A percentile compares a stretch with the other conserved stretches of the same genome.
Evolutionary conservation across 2,329 filamentous ascomycete genomes (phyloP).

Genomic region (Phyllachora maydis): DNA sequence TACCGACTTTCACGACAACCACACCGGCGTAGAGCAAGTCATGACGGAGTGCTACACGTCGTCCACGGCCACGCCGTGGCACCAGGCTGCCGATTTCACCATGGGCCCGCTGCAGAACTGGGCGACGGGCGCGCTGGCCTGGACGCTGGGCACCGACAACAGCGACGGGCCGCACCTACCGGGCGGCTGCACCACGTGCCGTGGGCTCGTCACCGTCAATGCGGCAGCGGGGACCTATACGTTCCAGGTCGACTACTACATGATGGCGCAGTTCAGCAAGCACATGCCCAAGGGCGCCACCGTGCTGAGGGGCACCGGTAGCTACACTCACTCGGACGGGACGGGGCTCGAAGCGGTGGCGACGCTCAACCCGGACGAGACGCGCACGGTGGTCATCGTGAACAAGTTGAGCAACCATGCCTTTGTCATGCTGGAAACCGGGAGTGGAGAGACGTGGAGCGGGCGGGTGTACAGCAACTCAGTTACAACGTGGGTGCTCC

Average conservation of each 20-base stretch:
- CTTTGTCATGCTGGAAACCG: constrained; percentile 15
- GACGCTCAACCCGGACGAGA: constrained; percentile 21
- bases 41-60: constrained; percentile 27
- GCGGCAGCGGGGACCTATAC: constrained; percentile 18
- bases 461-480: constrained; percentile 13
- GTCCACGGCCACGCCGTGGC: constrained; percentile 13
- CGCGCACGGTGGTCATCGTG: constrained; percentile 21
- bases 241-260: constrained; percentile 27
- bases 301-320: constrained; percentile 19
- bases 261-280: constrained; percentile 28
- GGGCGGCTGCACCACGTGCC: constrained; percentile 18
- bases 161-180: constrained; percentile 19
- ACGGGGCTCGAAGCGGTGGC: constrained; percentile 22
- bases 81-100: constrained; percentile 18
- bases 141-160: constrained; percentile 21
- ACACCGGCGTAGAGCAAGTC: constrained; percentile 18
- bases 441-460: constrained; percentile 16
- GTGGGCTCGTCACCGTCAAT: constrained; percentile 35
- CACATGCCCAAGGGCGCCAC: constrained; percentile 23
- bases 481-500: constrained; percentile 18
- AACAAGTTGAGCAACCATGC: constrained; percentile 23
- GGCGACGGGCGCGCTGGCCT: constrained; percentile 20
- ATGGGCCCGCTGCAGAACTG: constrained; percentile 27
- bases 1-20: constrained; percentile 16
- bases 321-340: constrained; percentile 18